Evolutionary conservation across 495 filamentous ascomycete species (phyloP), one percentile per base, ranked within the genome.

Genomic region (Daldinia childiae): DNA sequence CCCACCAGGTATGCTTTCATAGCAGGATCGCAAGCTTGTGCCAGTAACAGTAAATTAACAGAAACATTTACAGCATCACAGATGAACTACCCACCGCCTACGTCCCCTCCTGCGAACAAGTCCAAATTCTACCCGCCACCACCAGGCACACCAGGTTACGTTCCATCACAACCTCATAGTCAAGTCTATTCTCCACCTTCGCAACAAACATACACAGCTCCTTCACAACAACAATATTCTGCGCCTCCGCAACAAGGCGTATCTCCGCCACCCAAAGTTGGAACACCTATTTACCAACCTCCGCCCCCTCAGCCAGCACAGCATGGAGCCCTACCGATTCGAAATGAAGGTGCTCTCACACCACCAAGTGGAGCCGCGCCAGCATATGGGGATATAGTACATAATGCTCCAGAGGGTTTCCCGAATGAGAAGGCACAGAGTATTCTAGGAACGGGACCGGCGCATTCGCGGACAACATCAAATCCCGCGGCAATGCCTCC

Each of bases 121-220:
- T 76, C 82, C 55, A 81, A 80, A 62, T 84, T 83, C 78, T 82
- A 80, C 39, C 82, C 82, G 30, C 83, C 81, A 12, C 71, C 73
- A 59, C 70, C 63, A 26, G 66, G 65, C 0, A 75, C 70, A 4
- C 73, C 71, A 4, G 62, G 64, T 60, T 78, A 79, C 58, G 69
- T 81, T 7, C 81, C 80, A 5, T 83, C 77, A 2, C 64, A 71
- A 8, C 64, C 79, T 58, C 72, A 82, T 39, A 69, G 64, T 57
- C 72, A 82, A 36, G 71, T 62, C 62, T 73, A 57, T 71, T 79
- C 52, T 43, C 76, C 58, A 45, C 80, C 72, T 43, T 79, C 82
- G 32, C 83, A 82, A 63, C 82, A 83, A 43, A 75, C 66, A 66
- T 79, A 73, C 17, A 75, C 80, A 54, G 50, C 65, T 5, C 78